These are phyloP conservation scores for Fusarium mundagurra DNA, from an alignment of 2,329 filamentous ascomycete species.

Conservation along the genomic window DNA sequence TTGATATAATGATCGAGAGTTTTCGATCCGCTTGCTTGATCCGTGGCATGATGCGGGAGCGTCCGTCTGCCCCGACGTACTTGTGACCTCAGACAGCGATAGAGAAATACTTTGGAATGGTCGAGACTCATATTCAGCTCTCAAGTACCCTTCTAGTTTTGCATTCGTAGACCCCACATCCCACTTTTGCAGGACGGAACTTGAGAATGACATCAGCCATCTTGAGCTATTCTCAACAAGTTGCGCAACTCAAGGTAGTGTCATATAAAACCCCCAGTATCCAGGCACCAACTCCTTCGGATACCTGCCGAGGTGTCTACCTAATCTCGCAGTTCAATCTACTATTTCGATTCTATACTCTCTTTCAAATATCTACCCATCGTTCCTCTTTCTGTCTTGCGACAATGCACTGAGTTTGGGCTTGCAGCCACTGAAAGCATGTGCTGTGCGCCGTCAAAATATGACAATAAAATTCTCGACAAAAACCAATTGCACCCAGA, in stretches of 20 bases:
- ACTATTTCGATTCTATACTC: background rate
- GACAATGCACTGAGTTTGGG: constrained; percentile 22
- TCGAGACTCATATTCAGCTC: background rate
- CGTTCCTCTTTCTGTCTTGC: background rate
- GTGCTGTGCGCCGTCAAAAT: constrained; percentile 27
- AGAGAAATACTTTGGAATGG: constrained; percentile 12
- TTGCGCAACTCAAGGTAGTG: constrained; percentile 23
- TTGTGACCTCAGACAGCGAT: constrained; percentile 6
- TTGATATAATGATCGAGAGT: constrained; percentile 5
- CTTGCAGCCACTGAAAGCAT: constrained; percentile 27
- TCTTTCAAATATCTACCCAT: constrained; percentile 1
- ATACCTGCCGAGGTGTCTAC: background rate
- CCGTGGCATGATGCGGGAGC: constrained; percentile 16
- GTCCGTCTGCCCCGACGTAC: constrained; percentile 16
- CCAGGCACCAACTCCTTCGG: background rate
- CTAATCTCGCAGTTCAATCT: background rate
- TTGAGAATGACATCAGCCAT: constrained; percentile 43
- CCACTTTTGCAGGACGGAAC: constrained; percentile 30
- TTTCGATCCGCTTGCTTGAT: background rate
- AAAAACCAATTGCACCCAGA: constrained; percentile 13
- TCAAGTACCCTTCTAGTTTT: constrained; percentile 18
- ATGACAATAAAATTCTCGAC: constrained; percentile 7
- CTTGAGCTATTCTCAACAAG: constrained; percentile 33
- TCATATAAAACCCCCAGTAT: constrained; percentile 14
- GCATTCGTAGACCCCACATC: constrained; percentile 6